Conservation (phyloP, 805 yeast species). For the Wickerhamiella spandovensis region DNA sequence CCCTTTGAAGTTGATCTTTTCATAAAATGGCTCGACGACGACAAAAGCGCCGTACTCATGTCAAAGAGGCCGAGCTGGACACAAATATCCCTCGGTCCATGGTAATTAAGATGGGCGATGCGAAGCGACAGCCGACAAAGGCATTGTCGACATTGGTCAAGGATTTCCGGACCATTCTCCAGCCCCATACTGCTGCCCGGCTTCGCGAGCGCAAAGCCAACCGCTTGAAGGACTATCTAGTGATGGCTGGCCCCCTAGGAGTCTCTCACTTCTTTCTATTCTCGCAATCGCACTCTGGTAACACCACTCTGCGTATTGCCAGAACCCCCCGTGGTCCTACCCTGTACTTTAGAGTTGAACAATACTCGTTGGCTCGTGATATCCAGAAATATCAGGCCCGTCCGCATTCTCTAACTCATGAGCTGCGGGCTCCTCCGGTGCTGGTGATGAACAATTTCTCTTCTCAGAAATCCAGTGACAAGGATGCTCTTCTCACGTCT, state of each 20-base stretch:
- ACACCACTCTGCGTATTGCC: conserved; percentile 68
- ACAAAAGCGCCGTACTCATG: conserved; percentile 82
- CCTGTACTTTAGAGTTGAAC: conserved; percentile 60
- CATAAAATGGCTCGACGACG: conserved; percentile 19
- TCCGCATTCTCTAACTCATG: conserved; percentile 66
- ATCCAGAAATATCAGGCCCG: conserved; percentile 51
- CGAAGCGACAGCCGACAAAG: conserved; percentile 50
- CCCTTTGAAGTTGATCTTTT: background rate
- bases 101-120: conserved; percentile 78
- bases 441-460: conserved; percentile 85
- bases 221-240: conserved; percentile 81
- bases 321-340: conserved; percentile 94
- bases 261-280: conserved; percentile 80
- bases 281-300: conserved; percentile 61
- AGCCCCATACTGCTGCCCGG: conserved; percentile 89
- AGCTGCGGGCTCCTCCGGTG: conserved; percentile 63
- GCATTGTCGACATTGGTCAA: conserved; percentile 71
- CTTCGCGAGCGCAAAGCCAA: conserved; percentile 78
- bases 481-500: conserved; percentile 74
- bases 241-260: conserved; percentile 96
- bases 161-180: conserved; percentile 84
- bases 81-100: conserved; percentile 72
- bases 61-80: conserved; percentile 47
- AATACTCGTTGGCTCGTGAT: conserved; percentile 74
- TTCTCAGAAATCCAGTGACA: conserved; percentile 45